Base-by-base conservation (phyloP, 441 rosid species). In the Pelargonium fulgidum region DNA sequence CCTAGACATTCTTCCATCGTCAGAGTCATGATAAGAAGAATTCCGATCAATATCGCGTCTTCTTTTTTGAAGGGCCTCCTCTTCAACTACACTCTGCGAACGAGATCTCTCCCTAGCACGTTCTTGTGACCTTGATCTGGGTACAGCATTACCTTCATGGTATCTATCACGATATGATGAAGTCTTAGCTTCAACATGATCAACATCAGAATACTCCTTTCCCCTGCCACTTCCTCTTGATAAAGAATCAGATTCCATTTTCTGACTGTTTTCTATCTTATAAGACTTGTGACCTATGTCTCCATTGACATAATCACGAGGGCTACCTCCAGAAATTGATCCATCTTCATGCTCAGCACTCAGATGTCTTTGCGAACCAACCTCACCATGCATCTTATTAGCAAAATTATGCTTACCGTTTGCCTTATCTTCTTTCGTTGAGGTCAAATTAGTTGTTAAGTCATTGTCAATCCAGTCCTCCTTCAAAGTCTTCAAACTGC, bases 21-120 rank as follows among this genome's bases (percentile, higher is more conserved):
- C 81, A 29, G 76, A 68, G 48, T 73, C 75, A 56, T 70, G 7
- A 63, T 66, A 67, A 47, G 48, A 61, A 64, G 72, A 66, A 68
- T 70, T 77, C 67, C 66, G 74, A 29, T 72, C 90, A 20, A 48
- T 22, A 64, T 47, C 69, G 26, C 64, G 70, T 48, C 77, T 78
- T 73, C 76, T 74, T 75, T 76, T 78, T 63, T 67, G 67, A 77
- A 66, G 36, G 10, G 69, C 73, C 36, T 83, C 91, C 56, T 86
- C 95, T 68, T 81, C 88, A 22, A 65, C 52, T 67, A 80, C 66
- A 67, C 82, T 80, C 58, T 14, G 77, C n/a, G 93, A 83, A 69
- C 64, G 75, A 74, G 97, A 85, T 64, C 86, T 80, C 68, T 81
- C 90, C 77, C 84, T 80, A 44, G 44, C 78, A 79, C 54, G 64